phyloP scores from a whole-genome alignment of 164 flowering plant genomes.

The Magnolia kwangsiensis region DNA sequence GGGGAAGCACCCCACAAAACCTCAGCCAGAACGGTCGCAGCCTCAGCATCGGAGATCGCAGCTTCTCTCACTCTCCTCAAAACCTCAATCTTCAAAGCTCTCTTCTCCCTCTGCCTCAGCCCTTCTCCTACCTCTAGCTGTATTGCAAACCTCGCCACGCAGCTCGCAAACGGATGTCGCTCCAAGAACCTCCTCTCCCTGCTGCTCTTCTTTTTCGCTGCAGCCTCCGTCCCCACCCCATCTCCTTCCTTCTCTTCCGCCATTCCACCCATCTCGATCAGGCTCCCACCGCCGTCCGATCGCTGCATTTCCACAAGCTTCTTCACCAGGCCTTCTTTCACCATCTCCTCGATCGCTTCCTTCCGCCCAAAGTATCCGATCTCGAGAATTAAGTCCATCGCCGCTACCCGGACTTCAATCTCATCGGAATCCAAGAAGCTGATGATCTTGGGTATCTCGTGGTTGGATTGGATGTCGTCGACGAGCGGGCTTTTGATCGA shows the following conservation, averaged over 20 bases:
- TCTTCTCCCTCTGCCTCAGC: conserved; percentile 80
- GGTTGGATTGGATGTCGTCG: conserved; percentile 59
- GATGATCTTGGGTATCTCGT: conserved; percentile 52
- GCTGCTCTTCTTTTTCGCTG: conserved; percentile 16
- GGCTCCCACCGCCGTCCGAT: conserved; percentile 54
- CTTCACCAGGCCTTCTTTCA: conserved; percentile 54
- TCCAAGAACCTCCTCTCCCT: conserved; percentile 40
- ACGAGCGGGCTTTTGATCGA: conserved; percentile 78
- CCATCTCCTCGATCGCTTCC: conserved; percentile 81
- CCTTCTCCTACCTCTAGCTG: conserved; percentile 91
- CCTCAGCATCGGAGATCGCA: conserved; percentile 57
- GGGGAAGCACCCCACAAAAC: conserved; percentile 87
- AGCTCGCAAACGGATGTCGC: conserved; percentile 64
- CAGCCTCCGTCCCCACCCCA: conserved; percentile 11
- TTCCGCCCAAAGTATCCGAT: conserved; percentile 86
- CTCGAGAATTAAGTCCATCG: conserved; percentile 64
- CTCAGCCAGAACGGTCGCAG: conserved; percentile 80
- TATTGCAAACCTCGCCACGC: conserved; percentile 82
- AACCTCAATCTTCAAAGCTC: conserved; percentile 69
- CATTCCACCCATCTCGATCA: conserved; percentile 43
- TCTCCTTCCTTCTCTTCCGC: conserved; percentile 14
- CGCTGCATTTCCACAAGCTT: conserved; percentile 74
- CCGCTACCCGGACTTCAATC: conserved; percentile 22
- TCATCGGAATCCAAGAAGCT: conserved; percentile 35
- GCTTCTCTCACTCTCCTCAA: conserved; percentile 57